Evolutionary conservation across 805 yeast species (phyloP).

Genomic region (Lipomyces yamanashiensis): DNA sequence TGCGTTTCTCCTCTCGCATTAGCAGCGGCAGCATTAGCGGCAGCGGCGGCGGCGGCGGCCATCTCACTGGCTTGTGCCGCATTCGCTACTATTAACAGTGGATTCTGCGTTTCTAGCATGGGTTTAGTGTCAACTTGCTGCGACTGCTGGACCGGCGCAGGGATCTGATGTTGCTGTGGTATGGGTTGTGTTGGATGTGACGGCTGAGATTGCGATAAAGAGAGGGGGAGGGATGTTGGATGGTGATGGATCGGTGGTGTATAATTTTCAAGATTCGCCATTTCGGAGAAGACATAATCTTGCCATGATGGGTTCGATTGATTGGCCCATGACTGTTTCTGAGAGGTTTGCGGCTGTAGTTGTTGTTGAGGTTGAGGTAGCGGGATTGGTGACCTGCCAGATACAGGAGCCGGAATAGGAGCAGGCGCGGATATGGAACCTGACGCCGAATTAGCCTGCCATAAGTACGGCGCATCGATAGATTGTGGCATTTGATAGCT

Average conservation of each 20-base stretch:
- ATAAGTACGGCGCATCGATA: neutral
- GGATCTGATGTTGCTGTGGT: neutral
- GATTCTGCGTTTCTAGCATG: neutral
- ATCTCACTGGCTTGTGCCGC: conserved; percentile 12
- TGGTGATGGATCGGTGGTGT: no score
- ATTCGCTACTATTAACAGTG: conserved; percentile 4
- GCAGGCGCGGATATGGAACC: conserved; percentile 3
- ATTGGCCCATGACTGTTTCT: conserved; percentile 1
- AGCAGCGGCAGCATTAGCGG: neutral
- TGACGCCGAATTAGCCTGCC: conserved; percentile 1
- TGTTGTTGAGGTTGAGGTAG: conserved; percentile 2
- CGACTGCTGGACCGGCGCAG: neutral
- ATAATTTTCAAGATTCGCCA: conserved; percentile 20
- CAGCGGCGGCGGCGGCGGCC: neutral
- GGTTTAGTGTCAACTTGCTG: neutral
- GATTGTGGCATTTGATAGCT: conserved; percentile 3
- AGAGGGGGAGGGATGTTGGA: no score
- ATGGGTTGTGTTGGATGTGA: neutral
- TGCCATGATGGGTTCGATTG: conserved; percentile 26
- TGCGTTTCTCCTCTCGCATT: neutral
- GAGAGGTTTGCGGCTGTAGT: neutral
- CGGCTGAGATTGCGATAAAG: neutral
- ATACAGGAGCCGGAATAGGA: neutral
- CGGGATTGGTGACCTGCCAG: neutral
- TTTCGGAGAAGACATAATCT: conserved; percentile 28